phyloP scores from a whole-genome alignment of 1,139 yeast genomes.

The Torulaspora pretoriensis region DNA sequence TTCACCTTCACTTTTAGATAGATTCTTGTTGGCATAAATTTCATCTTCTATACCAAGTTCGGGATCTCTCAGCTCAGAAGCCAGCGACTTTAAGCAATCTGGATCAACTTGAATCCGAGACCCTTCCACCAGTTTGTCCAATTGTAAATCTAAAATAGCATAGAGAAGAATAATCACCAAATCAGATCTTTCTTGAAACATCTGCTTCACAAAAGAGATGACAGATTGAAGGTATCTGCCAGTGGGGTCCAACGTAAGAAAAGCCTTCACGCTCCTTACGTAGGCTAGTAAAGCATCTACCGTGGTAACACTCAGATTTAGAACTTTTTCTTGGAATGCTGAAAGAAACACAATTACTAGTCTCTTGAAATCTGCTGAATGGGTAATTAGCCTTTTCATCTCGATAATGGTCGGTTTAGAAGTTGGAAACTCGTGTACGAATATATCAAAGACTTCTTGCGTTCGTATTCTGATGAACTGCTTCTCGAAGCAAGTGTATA shows the following conservation, averaged over 20 bases:
- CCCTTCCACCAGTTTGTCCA: constrained; percentile 27
- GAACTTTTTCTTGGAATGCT: constrained; percentile 47
- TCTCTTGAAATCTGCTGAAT: constrained; percentile 24
- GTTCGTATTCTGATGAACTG: constrained; percentile 45
- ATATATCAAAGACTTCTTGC: constrained; percentile 59
- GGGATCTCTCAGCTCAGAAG: constrained; percentile 15
- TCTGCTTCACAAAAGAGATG: constrained; percentile 29
- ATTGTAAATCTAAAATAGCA: constrained; percentile 58
- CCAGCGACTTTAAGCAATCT: constrained; percentile 5
- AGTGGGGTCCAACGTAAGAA: constrained; percentile 75
- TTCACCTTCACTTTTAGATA: neutral
- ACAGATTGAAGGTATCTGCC: constrained; percentile 47
- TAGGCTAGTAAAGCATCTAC: constrained; percentile 66
- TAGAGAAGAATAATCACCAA: constrained; percentile 64
- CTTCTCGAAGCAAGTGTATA: constrained; percentile 28
- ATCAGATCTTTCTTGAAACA: constrained; percentile 68
- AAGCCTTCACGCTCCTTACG: constrained; percentile 67
- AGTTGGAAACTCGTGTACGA: constrained; percentile 52
- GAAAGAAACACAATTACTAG: constrained; percentile 48
- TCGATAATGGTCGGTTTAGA: constrained; percentile 62
- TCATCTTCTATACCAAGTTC: constrained; percentile 14
- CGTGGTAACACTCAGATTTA: constrained; percentile 84
- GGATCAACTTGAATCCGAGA: constrained; percentile 5
- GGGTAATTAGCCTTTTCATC: constrained; percentile 45
- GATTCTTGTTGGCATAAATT: neutral